Base-by-base conservation (phyloP, 1,284 basidiomycete species). In the Ceratobasidium sp. region DNA sequence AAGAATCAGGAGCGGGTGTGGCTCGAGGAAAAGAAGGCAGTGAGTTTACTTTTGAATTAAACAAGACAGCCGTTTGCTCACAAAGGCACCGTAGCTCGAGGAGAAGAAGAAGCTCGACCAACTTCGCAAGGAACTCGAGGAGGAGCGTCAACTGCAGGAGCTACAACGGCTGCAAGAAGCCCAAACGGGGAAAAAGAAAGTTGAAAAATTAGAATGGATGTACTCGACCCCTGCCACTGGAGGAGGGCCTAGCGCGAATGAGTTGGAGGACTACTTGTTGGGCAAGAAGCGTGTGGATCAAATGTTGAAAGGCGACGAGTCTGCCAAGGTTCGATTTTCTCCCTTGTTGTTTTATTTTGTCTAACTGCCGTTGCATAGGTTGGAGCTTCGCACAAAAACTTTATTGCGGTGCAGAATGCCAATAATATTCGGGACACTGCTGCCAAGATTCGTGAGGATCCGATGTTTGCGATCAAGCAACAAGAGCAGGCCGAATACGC, bases 271-370 rank as follows among this genome's bases (percentile, higher is more conserved):
- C 74, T 99, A 99, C 77, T 82, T 99, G 4, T 83, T 99, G 32
- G 97, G 96, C n/a, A 99, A 98, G 86, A 98, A 96, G 82, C 82
- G 96, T 64, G 96, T 99, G 0, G 97, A 99, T 79, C 95, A 98
- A 81, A 91, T 98, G 29, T 80, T 99, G 72, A 93, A 88, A 32
- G 92, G 88, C 47, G 93, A 96, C 75, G 93, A 96, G 76, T 90
- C 96, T 75, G 89, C 86, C 71, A 92, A 91, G 84, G 93, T 94
- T 73, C 71, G 85, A 77, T 15, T 22, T n/a, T 22, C 53, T 10
- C 15, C 38, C 12, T 45, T 45, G 17, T 13, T 20, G 3, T 25
- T 6, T 31, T 10, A 34, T 55, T 25, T 38, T 58, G 32, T 71
- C 52, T 31, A 53, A 34, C 65, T 52, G 35, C 54, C 25, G 42